Base-by-base conservation (phyloP, 805 yeast species). In the Lipomyces sp. region DNA sequence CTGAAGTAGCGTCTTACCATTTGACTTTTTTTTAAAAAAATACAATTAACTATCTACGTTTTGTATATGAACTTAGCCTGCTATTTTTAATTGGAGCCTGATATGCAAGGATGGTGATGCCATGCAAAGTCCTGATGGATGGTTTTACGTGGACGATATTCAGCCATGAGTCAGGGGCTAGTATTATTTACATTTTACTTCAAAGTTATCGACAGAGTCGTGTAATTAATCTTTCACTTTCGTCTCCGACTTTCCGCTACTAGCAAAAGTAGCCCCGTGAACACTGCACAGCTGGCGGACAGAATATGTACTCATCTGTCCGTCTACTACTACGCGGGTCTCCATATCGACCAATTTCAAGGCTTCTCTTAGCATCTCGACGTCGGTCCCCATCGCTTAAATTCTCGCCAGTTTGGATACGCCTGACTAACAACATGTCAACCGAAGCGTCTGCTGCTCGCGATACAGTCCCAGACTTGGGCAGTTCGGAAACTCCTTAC, bases 401-500 rank as follows among this genome's bases (percentile, higher is more conserved):
- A n/a, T 2, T 15, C 18, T 4, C 15, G 10, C 18, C n/a, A 42
- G 24, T 10, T 11, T 11, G 18, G 7, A 13, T n/a, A 42, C 1
- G 15, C n/a, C 8, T 4, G 29, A 6, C 24, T 24, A 24, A 42
- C 18, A 42, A 42, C 29, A 42, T 42, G 48, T 42, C 48, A n/a
- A 42, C 48, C 48, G 48, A 42, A n/a, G 48, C 48, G 3, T 15
- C 48, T 42, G 7, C 48, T n/a, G 48, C 24, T n/a, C 48, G 24
- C n/a, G 48, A 42, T 6, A 6, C 3, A n/a, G 30, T 59, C 8
- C 60, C 63, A 32, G 61, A 62, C 55, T 58, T 48, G 33, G 33
- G 57, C 54, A 4, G 29, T 8, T 59, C 69, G 5, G 30, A 24
- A 7, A 67, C 71, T 15, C 71, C 71, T 2, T 57, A 60, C 63